Base-by-base conservation (phyloP, 176 grass and related monocot species). In the Typha latifolia region DNA sequence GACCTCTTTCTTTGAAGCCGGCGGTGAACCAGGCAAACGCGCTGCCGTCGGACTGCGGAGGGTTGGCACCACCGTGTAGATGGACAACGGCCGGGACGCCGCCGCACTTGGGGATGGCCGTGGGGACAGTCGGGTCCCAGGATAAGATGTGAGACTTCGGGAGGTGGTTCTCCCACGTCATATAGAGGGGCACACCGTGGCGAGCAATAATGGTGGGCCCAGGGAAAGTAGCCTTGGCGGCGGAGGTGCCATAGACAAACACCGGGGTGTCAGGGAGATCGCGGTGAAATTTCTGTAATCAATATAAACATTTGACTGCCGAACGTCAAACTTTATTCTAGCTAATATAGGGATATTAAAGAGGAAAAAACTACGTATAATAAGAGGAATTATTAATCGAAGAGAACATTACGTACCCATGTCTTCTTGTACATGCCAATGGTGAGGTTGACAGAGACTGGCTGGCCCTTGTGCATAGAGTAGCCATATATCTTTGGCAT, bases 401-500 rank as follows among this genome's bases (percentile, higher is more conserved):
- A 55, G 14, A 19, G 51, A 55, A 7, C 15, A 14, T 14, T 10
- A 49, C 47, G 48, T 77, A 87, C 85, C 85, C 80, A 80, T 4
- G 50, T 83, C 61, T 65, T 87, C 2, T 87, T 51, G 37, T 76
- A 87, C 80, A 87, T 87, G 71, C 85, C 85, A 5, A 87, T 83
- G 73, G 85, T 83, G 50, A 83, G 85, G 49, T 78, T 83, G 66
- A 73, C 72, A 23, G 85, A 52, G n/a, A 76, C 67, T 4, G 73
- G 66, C 11, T 64, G 63, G 49, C 62, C 71, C 1, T 62, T 31
- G 12, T 64, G 21, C 48, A 69, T 67, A 26, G 2, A 47, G 49
- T 75, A 87, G 51, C 84, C 84, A 3, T 16, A 56, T n/a, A 87
- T 75, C 49, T 26, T 87, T 66, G 80, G 43, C 84, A 87, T 87